Base-by-base conservation (phyloP, 2,329 filamentous ascomycete genomes). In the Thelonectria rubi region DNA sequence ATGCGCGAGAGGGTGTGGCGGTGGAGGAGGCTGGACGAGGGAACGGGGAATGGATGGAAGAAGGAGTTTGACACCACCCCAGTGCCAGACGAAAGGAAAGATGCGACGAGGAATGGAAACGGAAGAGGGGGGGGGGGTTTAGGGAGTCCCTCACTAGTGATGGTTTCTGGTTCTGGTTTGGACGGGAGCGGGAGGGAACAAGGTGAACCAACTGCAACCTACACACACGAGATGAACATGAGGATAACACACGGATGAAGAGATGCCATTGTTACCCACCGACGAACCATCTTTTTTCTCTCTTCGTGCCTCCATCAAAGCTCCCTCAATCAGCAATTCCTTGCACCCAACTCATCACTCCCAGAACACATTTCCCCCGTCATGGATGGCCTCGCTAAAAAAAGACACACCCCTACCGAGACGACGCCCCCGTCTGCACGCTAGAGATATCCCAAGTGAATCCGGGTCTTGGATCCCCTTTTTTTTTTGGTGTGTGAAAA, bases 21-120 rank as follows among this genome's bases (percentile, higher is more conserved):
- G 59, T 57, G 54, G 55, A 51, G 39, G 59, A 42, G 54, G 48
- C 30, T 42, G 43, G 11, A 45, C 37, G 21, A 54, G 49, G 60
- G 53, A 56, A 64, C 47, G 50, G n/a, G n/a, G 40, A 32, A 63
- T 48, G 34, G 24, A 24, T 24, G 24, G 37, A n/a, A 39, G 37
- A n/a, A 39, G 21, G 26, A 18, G 21, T 5, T 18, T 21, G 69
- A 70, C 65, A 63, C 60, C 68, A 69, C 54, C n/a, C n/a, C n/a
- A n/a, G n/a, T n/a, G n/a, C n/a, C n/a, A n/a, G n/a, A n/a, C n/a
- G n/a, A n/a, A n/a, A n/a, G n/a, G n/a, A n/a, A n/a, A n/a, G n/a
- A n/a, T n/a, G n/a, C n/a, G n/a, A n/a, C n/a, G n/a, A n/a, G n/a
- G n/a, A n/a, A n/a, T n/a, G n/a, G n/a, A n/a, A n/a, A n/a, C n/a